Evolutionary conservation across 495 filamentous ascomycete genomes (phyloP).

Genomic region (Podospora fimiseda): DNA sequence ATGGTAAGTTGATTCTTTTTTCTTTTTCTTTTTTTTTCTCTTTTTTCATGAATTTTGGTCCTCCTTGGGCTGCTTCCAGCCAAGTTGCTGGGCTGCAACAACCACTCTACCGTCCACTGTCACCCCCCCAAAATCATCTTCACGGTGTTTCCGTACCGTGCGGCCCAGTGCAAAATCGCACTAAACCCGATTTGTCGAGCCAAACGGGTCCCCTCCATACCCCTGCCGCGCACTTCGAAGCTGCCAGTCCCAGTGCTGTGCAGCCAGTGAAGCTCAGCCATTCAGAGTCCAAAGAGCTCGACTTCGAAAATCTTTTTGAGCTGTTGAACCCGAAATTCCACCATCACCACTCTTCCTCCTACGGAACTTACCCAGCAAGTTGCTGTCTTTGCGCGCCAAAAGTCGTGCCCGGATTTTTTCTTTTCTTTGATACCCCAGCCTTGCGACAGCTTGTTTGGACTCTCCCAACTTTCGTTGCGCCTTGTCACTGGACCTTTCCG

Average conservation of each 20-base stretch:
- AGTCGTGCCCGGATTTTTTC: neutral
- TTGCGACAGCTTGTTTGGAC: neutral
- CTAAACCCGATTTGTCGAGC: neutral
- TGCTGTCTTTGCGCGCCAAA: neutral
- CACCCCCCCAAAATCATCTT: no score
- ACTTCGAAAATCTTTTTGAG: slow-evolving; percentile 1
- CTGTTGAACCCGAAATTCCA: neutral
- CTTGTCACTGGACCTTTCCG: slow-evolving; percentile 3
- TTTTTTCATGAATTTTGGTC: no score
- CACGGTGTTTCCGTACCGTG: no score
- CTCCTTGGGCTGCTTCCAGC: no score
- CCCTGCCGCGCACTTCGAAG: neutral
- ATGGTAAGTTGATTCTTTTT: no score
- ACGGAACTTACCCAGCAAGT: neutral
- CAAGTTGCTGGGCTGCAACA: no score
- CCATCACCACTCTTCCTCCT: slow-evolving; percentile 1
- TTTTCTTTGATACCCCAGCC: neutral
- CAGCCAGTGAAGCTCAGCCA: neutral
- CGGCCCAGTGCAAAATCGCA: neutral
- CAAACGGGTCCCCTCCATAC: neutral
- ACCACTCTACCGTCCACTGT: no score
- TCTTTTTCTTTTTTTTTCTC: no score
- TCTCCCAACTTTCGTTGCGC: neutral
- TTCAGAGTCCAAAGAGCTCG: neutral
- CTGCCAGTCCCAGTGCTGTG: neutral